These are phyloP conservation scores for Cucumis melo DNA, from an alignment of 306 rosid species.

Conservation along the genomic window DNA sequence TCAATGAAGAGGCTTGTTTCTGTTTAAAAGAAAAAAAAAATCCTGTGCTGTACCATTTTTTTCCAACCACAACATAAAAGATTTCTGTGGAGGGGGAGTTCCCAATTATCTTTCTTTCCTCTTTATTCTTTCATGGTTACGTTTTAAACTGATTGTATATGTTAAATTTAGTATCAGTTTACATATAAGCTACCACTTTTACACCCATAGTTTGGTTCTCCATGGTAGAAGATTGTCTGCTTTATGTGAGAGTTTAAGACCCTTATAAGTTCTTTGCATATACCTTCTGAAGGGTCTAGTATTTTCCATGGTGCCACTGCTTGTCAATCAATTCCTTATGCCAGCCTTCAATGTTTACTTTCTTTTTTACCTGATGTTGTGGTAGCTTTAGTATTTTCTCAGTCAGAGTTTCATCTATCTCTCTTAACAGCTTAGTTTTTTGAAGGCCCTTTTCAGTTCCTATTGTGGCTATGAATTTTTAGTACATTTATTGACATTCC, in stretches of 20 bases:
- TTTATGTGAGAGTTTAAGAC: neutral
- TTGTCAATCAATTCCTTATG: neutral
- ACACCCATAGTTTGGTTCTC: neutral
- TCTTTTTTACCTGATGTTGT: neutral
- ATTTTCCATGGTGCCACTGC: neutral
- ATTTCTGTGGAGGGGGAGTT: neutral
- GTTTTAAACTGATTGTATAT: neutral
- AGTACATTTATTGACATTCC: neutral
- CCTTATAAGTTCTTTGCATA: neutral
- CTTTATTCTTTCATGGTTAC: neutral
- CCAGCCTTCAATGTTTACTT: neutral
- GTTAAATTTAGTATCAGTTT: neutral
- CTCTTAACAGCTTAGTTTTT: neutral
- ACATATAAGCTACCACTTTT: neutral
- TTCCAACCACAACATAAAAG: neutral
- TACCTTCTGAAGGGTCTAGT: neutral
- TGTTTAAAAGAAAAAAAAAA: too few relatives aligned
- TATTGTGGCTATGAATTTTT: neutral
- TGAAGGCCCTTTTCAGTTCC: neutral
- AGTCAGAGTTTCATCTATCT: neutral
- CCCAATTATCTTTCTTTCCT: neutral
- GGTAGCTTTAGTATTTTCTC: neutral
- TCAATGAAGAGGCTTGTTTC: too few relatives aligned
- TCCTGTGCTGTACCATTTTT: neutral
- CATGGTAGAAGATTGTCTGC: neutral